phyloP scores from a whole-genome alignment of 352 stramenopile genomes.

The Pythium phragmiticola region DNA sequence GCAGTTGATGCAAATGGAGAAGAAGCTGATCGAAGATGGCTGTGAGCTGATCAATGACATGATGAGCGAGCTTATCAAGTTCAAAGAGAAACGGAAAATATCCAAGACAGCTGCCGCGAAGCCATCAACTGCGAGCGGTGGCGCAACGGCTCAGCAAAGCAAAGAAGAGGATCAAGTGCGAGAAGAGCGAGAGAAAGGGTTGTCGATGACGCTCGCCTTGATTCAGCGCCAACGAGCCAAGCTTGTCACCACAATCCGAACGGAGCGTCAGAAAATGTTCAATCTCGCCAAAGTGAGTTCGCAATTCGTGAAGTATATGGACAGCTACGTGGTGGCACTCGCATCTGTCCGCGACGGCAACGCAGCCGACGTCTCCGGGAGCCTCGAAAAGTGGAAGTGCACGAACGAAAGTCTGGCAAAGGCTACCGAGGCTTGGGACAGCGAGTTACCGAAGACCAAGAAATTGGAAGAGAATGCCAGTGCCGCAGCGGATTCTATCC shows the following conservation, averaged over 20 bases:
- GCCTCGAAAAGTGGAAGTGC: slow-evolving; percentile 34
- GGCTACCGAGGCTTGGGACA: slow-evolving; percentile 38
- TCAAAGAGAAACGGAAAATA: slow-evolving; percentile 52
- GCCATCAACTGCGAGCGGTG: slow-evolving; percentile 13
- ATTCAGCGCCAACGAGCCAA: slow-evolving; percentile 55
- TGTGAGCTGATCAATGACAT: slow-evolving; percentile 74
- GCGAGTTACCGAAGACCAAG: slow-evolving; percentile 28
- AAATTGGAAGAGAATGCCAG: slow-evolving; percentile 20
- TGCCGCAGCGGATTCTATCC: slow-evolving; percentile 11
- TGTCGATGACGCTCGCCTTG: slow-evolving; percentile 69
- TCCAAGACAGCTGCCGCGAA: slow-evolving; percentile 26
- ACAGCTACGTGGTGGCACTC: slow-evolving; percentile 26
- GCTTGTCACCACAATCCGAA: slow-evolving; percentile 54
- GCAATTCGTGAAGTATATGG: slow-evolving; percentile 56
- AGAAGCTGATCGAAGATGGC: slow-evolving; percentile 55
- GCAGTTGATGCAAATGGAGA: slow-evolving; percentile 62
- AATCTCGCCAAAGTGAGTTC: slow-evolving; percentile 46
- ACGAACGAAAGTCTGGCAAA: slow-evolving; percentile 35
- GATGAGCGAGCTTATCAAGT: slow-evolving; percentile 52
- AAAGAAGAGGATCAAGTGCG: slow-evolving; percentile 69
- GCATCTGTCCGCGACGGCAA: not conserved
- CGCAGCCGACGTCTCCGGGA: slow-evolving; percentile 1
- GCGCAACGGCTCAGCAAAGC: slow-evolving; percentile 12
- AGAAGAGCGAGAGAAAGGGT: slow-evolving; percentile 78
- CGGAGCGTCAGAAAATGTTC: slow-evolving; percentile 69